Evolutionary conservation across 345 rosid species (phyloP).

Genomic region (Salix purpurea): DNA sequence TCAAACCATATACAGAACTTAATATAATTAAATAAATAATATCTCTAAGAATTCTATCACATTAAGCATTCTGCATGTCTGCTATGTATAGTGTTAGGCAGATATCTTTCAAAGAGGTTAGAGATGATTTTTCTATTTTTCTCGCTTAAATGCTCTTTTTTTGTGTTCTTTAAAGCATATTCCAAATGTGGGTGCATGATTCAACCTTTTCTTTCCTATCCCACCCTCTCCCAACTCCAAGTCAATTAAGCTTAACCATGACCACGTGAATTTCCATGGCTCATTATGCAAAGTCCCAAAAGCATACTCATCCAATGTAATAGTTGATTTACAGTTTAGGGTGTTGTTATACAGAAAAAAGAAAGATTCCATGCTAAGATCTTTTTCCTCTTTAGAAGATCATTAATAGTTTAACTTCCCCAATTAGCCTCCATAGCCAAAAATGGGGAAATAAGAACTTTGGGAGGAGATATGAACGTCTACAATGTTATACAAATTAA

Average conservation of each 20-base stretch:
- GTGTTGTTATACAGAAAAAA: background rate
- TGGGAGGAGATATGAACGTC: background rate
- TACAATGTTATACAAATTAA: background rate
- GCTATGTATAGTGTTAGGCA: background rate
- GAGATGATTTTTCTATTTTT: background rate
- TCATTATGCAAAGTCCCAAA: background rate
- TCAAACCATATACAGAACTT: background rate
- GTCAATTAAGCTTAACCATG: background rate
- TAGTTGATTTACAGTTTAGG: background rate
- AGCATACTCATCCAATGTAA: background rate
- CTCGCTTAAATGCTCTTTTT: background rate
- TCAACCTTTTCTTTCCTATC: background rate
- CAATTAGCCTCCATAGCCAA: background rate
- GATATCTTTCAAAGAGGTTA: background rate
- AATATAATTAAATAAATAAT: too few relatives aligned
- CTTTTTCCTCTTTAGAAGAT: too few relatives aligned
- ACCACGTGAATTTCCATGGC: background rate
- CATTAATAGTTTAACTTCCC: too few relatives aligned
- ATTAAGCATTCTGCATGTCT: background rate
- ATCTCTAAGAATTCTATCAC: background rate
- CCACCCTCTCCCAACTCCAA: background rate
- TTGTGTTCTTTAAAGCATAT: background rate
- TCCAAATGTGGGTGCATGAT: background rate
- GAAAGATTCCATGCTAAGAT: background rate
- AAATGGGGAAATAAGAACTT: background rate